Conservation (phyloP, 257 asterid genomes). For the Echium plantagineum region DNA sequence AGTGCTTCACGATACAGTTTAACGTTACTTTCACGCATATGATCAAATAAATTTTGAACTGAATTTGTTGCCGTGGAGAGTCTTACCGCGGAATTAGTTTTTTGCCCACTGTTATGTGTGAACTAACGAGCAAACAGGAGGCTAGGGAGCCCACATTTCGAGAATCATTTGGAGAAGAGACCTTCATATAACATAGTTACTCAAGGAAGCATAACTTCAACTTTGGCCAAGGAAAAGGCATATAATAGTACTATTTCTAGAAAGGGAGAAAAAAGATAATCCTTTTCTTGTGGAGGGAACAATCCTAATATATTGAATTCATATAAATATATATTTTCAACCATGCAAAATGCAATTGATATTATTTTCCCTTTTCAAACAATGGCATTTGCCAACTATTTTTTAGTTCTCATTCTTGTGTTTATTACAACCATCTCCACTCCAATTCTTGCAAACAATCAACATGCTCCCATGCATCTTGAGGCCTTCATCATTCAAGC, state of each 20-base stretch:
- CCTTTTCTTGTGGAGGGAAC: slow-evolving; percentile 39
- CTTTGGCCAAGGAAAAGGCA: slow-evolving; percentile 16
- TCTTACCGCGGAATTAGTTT: too few relatives aligned
- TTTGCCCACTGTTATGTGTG: too few relatives aligned
- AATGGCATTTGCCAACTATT: slow-evolving; percentile 22
- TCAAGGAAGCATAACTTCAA: slow-evolving; percentile 45
- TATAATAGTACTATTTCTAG: slow-evolving; percentile 25
- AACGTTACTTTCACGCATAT: too few relatives aligned
- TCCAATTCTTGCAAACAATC: slow-evolving; percentile 12
- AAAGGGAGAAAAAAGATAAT: slow-evolving; percentile 19
- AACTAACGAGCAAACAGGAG: background rate
- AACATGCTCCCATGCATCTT: slow-evolving; percentile 23
- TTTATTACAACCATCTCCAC: slow-evolving; percentile 24
- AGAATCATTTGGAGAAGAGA: slow-evolving; percentile 8
- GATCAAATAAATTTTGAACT: too few relatives aligned
- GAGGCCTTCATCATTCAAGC: slow-evolving; percentile 48
- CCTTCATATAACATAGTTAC: slow-evolving; percentile 7
- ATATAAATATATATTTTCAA: background rate
- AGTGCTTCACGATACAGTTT: too few relatives aligned
- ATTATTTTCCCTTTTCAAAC: slow-evolving; percentile 3
- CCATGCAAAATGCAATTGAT: background rate
- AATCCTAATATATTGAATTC: slow-evolving; percentile 14
- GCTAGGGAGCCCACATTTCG: slow-evolving; percentile 8
- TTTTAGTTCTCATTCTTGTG: slow-evolving; percentile 17
- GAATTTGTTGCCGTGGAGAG: too few relatives aligned